Evolutionary conservation across 345 rosid genomes (phyloP).

Genomic region (Iberis pinnata): DNA sequence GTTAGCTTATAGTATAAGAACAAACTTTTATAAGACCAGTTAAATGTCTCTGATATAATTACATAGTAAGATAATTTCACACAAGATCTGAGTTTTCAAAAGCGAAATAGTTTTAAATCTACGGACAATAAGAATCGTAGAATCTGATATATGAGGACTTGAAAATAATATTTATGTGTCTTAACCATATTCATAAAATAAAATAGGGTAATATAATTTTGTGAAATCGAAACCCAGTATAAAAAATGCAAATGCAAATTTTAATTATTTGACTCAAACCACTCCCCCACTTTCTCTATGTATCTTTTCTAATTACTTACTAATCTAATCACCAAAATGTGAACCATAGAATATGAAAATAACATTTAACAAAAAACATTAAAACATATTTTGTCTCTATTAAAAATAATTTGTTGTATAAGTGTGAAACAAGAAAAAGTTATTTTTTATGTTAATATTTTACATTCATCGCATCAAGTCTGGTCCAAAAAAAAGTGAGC

Average conservation of each 20-base stretch:
- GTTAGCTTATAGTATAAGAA: constrained; percentile 5
- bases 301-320: constrained; percentile 4
- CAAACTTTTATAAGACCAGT: background rate
- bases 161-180: no score
- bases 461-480: no score
- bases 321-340: background rate
- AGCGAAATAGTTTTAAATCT: background rate
- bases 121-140: background rate
- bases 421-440: background rate
- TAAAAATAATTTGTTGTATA: no score
- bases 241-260: no score
- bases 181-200: no score
- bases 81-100: background rate
- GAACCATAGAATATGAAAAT: background rate
- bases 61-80: background rate
- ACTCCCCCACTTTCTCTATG: no score
- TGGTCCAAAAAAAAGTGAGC: no score
- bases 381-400: background rate
- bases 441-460: no score
- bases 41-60: background rate
- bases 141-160: background rate
- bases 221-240: no score
- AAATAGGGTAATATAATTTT: no score
- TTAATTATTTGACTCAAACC: no score
- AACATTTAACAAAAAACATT: background rate